Evolutionary conservation across 2,329 filamentous ascomycete genomes (phyloP).

Genomic region (Fusarium paranaense): DNA sequence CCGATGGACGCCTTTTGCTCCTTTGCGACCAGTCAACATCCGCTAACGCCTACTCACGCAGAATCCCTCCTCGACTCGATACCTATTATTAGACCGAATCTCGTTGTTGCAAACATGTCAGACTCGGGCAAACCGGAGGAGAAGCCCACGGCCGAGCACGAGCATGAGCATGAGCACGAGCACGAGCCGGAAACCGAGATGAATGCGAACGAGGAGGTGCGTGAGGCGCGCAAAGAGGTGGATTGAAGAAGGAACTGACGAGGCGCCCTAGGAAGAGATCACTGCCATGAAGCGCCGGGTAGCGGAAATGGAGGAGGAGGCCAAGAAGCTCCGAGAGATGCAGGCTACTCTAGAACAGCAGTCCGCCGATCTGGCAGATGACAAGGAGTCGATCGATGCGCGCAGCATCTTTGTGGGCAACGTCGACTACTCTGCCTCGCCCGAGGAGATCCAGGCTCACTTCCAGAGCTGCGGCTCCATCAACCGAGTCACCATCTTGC

Average conservation of each 20-base stretch:
- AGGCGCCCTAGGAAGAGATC: constrained; percentile 75
- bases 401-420: constrained; percentile 99
- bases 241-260: constrained; percentile 48
- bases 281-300: constrained; percentile 88
- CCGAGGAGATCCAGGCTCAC: constrained; percentile 95
- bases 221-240: constrained; percentile 48
- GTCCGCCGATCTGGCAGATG: constrained; percentile 84
- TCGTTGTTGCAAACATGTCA: constrained; percentile 44
- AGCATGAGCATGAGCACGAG: constrained; percentile 45
- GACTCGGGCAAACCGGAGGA: constrained; percentile 49
- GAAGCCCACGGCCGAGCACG: constrained; percentile 44
- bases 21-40: constrained; percentile 8
- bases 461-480: constrained; percentile 98
- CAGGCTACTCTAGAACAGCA: constrained; percentile 88
- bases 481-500: constrained; percentile 95
- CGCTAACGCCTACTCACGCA: constrained; percentile 22
- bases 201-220: constrained; percentile 51
- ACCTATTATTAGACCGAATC: background rate
- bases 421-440: constrained; percentile 96
- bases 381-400: constrained; percentile 94
- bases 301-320: constrained; percentile 91
- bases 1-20: background rate
- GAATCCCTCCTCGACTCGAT: constrained; percentile 3
- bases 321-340: constrained; percentile 88
- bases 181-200: constrained; percentile 48